Evolutionary conservation across 768 basidiomycete genomes (phyloP).

Genomic region (Daedaleopsis sinensis): DNA sequence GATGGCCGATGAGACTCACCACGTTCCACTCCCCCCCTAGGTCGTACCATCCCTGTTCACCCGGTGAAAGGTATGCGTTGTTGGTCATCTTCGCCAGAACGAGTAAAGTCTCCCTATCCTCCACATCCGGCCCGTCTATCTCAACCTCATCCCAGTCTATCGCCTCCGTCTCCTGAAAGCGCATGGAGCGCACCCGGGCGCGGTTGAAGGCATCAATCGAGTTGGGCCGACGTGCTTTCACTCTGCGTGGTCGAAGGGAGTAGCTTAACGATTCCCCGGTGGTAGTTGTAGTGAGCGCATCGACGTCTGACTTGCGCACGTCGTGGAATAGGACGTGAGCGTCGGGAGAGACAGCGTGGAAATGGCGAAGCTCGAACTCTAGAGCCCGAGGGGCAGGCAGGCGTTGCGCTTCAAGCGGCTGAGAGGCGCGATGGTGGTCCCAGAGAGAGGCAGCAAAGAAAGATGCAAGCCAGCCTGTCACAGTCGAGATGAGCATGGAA

Average conservation of each 20-base stretch:
- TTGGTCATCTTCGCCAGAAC: constrained; percentile 94
- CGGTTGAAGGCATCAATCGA: constrained; percentile 43
- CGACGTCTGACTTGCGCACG: constrained; percentile 31
- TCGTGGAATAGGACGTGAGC: constrained; percentile 66
- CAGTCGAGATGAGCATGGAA: constrained; percentile 25
- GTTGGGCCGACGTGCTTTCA: constrained; percentile 50
- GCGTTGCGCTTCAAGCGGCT: background rate
- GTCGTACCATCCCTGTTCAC: constrained; percentile 77
- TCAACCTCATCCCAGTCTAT: constrained; percentile 78
- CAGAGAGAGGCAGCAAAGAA: constrained; percentile 10
- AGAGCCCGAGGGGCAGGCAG: constrained; percentile 31
- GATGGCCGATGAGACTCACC: constrained; percentile 34
- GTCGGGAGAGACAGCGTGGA: constrained; percentile 59
- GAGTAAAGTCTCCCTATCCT: constrained; percentile 73
- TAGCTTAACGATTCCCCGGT: constrained; percentile 27
- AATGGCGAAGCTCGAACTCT: constrained; percentile 69
- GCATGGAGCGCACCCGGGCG: constrained; percentile 39
- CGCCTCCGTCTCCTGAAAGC: constrained; percentile 39
- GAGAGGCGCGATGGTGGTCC: background rate
- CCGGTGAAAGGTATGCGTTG: constrained; percentile 79
- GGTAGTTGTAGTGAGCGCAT: background rate
- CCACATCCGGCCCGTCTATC: constrained; percentile 73
- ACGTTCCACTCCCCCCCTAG: constrained; percentile 66
- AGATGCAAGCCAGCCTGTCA: constrained; percentile 18
- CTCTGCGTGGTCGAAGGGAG: constrained; percentile 45